A percentile compares a stretch with the other conserved stretches of the same genome.
phyloP scores from a whole-genome alignment of 257 asterid species.

The Verbena officinalis region DNA sequence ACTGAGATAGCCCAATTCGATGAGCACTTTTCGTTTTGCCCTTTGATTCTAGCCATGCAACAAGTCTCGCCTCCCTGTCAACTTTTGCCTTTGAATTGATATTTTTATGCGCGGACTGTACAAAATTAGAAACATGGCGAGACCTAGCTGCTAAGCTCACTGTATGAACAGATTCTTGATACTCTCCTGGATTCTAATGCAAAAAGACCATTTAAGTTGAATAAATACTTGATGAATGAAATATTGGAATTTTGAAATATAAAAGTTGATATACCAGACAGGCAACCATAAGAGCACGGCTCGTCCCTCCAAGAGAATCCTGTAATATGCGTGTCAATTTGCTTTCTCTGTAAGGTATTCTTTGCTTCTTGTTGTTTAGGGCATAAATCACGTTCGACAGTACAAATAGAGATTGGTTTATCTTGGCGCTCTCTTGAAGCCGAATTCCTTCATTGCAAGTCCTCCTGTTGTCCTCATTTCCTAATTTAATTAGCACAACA shows the following conservation, averaged over 20 bases:
- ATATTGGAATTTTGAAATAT: background rate
- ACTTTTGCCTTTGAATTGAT: slow-evolving; percentile 56
- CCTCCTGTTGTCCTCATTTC: slow-evolving; percentile 87
- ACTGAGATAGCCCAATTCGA: slow-evolving; percentile 39
- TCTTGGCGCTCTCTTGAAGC: slow-evolving; percentile 90
- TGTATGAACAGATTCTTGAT: slow-evolving; percentile 89
- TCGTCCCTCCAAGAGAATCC: slow-evolving; percentile 94
- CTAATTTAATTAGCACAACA: slow-evolving; percentile 37
- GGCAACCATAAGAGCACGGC: slow-evolving; percentile 84
- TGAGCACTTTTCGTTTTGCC: slow-evolving; percentile 75
- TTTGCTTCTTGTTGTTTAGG: slow-evolving; percentile 59
- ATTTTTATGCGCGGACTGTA: slow-evolving; percentile 48
- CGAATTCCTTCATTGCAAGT: slow-evolving; percentile 82
- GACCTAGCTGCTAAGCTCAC: slow-evolving; percentile 94
- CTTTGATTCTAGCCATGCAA: slow-evolving; percentile 82
- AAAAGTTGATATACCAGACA: slow-evolving; percentile 62
- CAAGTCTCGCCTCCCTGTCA: slow-evolving; percentile 87
- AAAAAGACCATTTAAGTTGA: slow-evolving; percentile 13
- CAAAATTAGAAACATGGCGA: slow-evolving; percentile 65
- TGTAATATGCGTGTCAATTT: slow-evolving; percentile 91
- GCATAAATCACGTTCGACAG: slow-evolving; percentile 88
- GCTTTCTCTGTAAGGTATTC: slow-evolving; percentile 88
- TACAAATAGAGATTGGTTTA: slow-evolving; percentile 89
- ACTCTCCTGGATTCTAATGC: slow-evolving; percentile 85
- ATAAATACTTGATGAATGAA: background rate